Conservation (phyloP, 345 rosid species). For the Linum lewisii region DNA sequence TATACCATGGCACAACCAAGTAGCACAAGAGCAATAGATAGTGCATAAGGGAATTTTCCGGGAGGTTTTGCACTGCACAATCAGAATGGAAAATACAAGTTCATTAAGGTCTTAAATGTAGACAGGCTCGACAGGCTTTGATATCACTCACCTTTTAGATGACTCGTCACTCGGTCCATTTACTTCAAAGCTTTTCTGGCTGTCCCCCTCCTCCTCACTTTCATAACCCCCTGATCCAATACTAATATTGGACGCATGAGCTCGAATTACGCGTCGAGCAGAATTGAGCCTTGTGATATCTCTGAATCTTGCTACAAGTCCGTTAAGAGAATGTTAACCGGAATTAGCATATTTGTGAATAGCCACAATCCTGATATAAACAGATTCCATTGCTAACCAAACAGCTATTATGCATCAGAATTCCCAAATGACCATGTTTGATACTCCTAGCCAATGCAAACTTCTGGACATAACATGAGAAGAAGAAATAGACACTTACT, state of each 20-base stretch:
- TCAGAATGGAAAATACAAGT: slow-evolving; percentile 11
- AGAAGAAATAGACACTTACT: too few relatives aligned
- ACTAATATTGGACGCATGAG: slow-evolving; percentile 52
- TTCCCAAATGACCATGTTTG: neutral
- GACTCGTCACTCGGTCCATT: slow-evolving; percentile 28
- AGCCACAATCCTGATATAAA: neutral
- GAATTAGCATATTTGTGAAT: too few relatives aligned
- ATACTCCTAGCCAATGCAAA: neutral
- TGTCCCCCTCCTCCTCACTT: slow-evolving; percentile 40
- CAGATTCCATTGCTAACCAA: neutral
- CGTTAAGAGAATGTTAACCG: slow-evolving; percentile 11
- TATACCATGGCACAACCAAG: slow-evolving; percentile 62
- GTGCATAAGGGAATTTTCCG: slow-evolving; percentile 53
- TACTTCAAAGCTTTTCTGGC: slow-evolving; percentile 29
- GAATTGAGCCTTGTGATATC: slow-evolving; percentile 30
- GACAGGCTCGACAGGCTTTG: neutral
- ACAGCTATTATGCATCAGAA: neutral
- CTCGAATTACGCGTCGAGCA: slow-evolving; percentile 29
- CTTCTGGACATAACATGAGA: too few relatives aligned
- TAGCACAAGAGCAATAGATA: slow-evolving; percentile 65
- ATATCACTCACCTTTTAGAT: slow-evolving; percentile 47
- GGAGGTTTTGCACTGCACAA: slow-evolving; percentile 59
- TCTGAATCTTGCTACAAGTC: slow-evolving; percentile 61
- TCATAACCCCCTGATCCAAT: slow-evolving; percentile 63
- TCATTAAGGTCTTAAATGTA: neutral